A percentile compares a stretch with the other conserved stretches of the same genome.
phyloP scores from a whole-genome alignment of 306 rosid species.

The Abrus precatorius region DNA sequence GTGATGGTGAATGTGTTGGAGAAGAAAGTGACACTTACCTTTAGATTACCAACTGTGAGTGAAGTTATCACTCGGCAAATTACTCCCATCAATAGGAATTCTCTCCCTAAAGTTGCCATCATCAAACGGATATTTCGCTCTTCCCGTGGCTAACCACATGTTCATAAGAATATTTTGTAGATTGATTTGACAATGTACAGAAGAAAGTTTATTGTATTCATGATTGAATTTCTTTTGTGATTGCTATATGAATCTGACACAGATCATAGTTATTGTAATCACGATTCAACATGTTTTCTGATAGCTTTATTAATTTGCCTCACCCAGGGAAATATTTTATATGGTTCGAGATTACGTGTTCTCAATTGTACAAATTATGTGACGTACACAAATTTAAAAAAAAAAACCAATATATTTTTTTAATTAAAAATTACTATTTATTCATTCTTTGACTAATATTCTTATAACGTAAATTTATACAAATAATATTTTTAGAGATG shows the following conservation, averaged over 20 bases:
- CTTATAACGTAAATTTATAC: no score
- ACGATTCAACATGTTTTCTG: not conserved
- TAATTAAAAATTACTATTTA: no score
- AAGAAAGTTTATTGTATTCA: not conserved
- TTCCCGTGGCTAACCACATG: slow-evolving; percentile 43
- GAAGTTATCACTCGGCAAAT: slow-evolving; percentile 52
- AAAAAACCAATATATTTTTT: no score
- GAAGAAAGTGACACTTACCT: slow-evolving; percentile 74
- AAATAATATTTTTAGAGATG: no score
- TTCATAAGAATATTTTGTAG: slow-evolving; percentile 33
- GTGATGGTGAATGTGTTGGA: slow-evolving; percentile 73
- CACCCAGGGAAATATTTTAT: not conserved
- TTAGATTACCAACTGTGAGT: slow-evolving; percentile 56
- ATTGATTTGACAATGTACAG: slow-evolving; percentile 44
- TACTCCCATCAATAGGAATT: slow-evolving; percentile 47
- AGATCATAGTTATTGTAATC: not conserved
- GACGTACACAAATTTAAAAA: no score
- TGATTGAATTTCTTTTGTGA: not conserved
- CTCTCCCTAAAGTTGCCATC: slow-evolving; percentile 59
- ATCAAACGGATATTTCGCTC: slow-evolving; percentile 62
- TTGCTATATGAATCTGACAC: slow-evolving; percentile 20
- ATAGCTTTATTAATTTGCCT: slow-evolving; percentile 1
- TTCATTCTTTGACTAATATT: no score
- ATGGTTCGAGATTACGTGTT: no score
- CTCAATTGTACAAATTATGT: no score